Evolutionary conservation across 352 stramenopile species (phyloP), one percentile per base, ranked within the genome.

Genomic region (Globisporangium abappressorium): DNA sequence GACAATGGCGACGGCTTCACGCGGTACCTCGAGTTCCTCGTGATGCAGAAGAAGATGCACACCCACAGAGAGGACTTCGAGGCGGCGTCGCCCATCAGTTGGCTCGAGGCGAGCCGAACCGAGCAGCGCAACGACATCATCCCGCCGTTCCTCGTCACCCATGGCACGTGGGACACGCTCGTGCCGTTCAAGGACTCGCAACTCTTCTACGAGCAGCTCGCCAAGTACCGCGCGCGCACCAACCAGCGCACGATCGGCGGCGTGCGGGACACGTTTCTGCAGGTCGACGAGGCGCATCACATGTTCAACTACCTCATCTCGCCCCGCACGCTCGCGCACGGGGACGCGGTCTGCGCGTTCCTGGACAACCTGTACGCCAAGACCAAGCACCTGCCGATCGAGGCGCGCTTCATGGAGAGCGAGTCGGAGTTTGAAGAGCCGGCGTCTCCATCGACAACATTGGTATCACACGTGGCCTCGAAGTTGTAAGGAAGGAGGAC

Each of bases 261-360:
- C 33, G 76, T 92, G 20, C 59, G 71, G 18, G 85, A 94, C 57
- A 68, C 90, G 18, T 94, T 91, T 69, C 63, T 94, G 49, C 64
- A 82, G 46, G 46, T 94, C 7, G 82, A 84, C 0, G 76, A 77
- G 2, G 79, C 82, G 11, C 81, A 92, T 51, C 85, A 94, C 62
- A 81, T 76, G 15, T 94, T 94, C 73, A 91, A 92, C 72, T 89
- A 84, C 69, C 69, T 92, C 33, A 73, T 86, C 66, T 92, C 84
- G n/a, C 85, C 84, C 3, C 82, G 85, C 7, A 73, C 81, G 2
- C 70, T 92, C 5, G 85, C 85, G 2, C 84, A 89, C 64, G 80
- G 81, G 2, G 82, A 94, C 59, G 84, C 85, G 1, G 82, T 92
- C 34, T 82, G 73, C 47, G 78, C 74, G 14, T 94, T 89, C 73